phyloP scores from a whole-genome alignment of 2,329 filamentous ascomycete species.

The Botrytis byssoidea region DNA sequence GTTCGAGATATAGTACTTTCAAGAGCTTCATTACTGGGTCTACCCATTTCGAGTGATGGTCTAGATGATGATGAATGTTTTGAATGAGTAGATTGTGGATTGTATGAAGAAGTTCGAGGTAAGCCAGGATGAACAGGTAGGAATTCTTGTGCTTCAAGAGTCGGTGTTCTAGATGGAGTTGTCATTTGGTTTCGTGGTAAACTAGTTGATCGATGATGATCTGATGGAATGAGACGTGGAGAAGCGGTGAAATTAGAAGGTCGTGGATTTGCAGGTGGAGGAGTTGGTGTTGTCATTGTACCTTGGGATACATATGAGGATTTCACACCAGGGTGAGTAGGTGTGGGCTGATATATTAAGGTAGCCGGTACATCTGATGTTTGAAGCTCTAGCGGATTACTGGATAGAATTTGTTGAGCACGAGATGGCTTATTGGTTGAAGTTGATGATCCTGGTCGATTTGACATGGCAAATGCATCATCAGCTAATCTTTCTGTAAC shows the following conservation, averaged over 20 bases:
- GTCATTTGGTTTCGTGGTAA: conserved; percentile 41
- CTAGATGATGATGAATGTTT: conserved; percentile 53
- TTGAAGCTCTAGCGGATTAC: conserved; percentile 57
- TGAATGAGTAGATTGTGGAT: conserved; percentile 39
- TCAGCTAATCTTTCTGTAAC: conserved; percentile 78
- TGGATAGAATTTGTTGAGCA: conserved; percentile 63
- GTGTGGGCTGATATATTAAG: conserved; percentile 37
- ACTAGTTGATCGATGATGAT: conserved; percentile 53
- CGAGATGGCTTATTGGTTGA: conserved; percentile 39
- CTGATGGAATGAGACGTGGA: conserved; percentile 31
- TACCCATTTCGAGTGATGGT: conserved; percentile 68
- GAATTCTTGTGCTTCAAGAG: conserved; percentile 31
- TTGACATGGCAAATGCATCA: conserved; percentile 65
- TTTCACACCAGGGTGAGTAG: conserved; percentile 38
- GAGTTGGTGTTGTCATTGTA: conserved; percentile 71
- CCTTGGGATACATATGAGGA: conserved; percentile 60
- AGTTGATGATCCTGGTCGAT: conserved; percentile 24
- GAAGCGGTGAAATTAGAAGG: conserved; percentile 28
- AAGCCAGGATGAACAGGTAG: conserved; percentile 27
- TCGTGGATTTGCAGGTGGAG: conserved; percentile 38
- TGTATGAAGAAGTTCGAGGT: conserved; percentile 38
- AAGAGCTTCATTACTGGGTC: conserved; percentile 63
- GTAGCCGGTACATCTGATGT: conserved; percentile 44
- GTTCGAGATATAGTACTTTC: conserved; percentile 57
- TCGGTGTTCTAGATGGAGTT: conserved; percentile 23